phyloP scores from a whole-genome alignment of 2,329 filamentous ascomycete genomes.

The Xylogone sp. region DNA sequence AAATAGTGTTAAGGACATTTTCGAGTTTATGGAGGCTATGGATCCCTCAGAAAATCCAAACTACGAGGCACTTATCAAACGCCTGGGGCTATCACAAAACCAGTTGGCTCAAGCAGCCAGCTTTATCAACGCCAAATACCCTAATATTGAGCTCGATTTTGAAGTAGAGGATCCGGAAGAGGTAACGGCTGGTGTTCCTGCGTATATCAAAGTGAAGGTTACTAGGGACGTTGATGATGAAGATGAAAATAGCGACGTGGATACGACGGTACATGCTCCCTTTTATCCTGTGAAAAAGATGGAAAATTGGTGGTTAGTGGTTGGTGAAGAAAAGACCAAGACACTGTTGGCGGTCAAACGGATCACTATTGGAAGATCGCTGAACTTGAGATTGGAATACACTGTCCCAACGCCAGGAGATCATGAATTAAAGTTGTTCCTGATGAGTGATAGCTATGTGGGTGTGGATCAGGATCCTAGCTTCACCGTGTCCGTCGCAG shows the following conservation, averaged over 20 bases:
- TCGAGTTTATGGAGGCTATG: conserved; percentile 99
- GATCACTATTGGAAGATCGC: conserved; percentile 75
- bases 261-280: conserved; percentile 85
- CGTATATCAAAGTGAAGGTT: conserved; percentile 80
- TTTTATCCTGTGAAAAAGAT: conserved; percentile 91
- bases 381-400: conserved; percentile 81
- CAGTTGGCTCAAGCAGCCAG: conserved; percentile 86
- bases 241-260: conserved; percentile 64
- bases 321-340: conserved; percentile 87
- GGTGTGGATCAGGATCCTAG: conserved; percentile 94
- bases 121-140: conserved; percentile 96
- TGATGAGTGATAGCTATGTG: conserved; percentile 97
- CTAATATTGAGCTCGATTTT: conserved; percentile 89
- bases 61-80: conserved; percentile 72
- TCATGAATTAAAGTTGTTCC: conserved; percentile 83
- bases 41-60: conserved; percentile 88
- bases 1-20: conserved; percentile 80
- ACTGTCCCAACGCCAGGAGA: conserved; percentile 80
- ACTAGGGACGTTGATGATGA: conserved; percentile 75
- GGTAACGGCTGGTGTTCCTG: conserved; percentile 74
- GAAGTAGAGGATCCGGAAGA: conserved; percentile 77
- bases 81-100: conserved; percentile 72
- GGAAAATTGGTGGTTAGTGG: conserved; percentile 98
- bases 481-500: conserved; percentile 80
- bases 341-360: conserved; percentile 90